A percentile compares a stretch with the other conserved stretches of the same genome.
Evolutionary conservation across 139 green algal genomes (phyloP).

Genomic region (Chlamydomonas sp.): DNA sequence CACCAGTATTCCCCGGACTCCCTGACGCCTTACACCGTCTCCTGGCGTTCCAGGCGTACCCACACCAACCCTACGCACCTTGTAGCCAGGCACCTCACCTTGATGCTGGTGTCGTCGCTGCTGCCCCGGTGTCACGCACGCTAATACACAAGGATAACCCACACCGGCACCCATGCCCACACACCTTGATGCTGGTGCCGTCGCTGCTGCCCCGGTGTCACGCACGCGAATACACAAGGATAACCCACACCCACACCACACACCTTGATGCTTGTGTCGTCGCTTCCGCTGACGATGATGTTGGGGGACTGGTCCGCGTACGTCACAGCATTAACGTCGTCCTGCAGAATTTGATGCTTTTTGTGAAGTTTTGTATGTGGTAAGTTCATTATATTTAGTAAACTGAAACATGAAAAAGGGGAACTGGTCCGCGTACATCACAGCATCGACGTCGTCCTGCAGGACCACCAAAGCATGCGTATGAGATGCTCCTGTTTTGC

Average conservation of each 20-base stretch:
- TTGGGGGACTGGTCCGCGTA: constrained; percentile 66
- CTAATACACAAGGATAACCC: neutral
- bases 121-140: too few relatives aligned
- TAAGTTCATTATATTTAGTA: too few relatives aligned
- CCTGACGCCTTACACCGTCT: too few relatives aligned
- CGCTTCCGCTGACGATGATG: constrained; percentile 82
- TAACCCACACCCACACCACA: neutral
- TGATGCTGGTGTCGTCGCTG: too few relatives aligned
- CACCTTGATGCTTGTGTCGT: constrained; percentile 91
- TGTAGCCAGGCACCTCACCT: too few relatives aligned
- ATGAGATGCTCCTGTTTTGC: too few relatives aligned
- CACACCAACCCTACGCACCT: too few relatives aligned
- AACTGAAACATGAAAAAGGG: constrained; percentile 71
- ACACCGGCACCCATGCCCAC: neutral
- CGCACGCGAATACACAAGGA: neutral
- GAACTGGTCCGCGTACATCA: constrained; percentile 67
- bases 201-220: too few relatives aligned
- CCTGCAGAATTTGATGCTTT: constrained; percentile 45
- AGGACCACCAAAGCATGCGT: too few relatives aligned
- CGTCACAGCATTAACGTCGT: constrained; percentile 96
- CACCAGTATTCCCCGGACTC: too few relatives aligned
- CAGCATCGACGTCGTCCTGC: constrained; percentile 80
- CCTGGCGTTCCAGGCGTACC: too few relatives aligned
- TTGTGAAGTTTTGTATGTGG: too few relatives aligned
- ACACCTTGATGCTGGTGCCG: constrained; percentile 74